These are phyloP conservation scores for Xanthoconium separans DNA, from an alignment of 1,284 basidiomycete species.

Conservation along the genomic window DNA sequence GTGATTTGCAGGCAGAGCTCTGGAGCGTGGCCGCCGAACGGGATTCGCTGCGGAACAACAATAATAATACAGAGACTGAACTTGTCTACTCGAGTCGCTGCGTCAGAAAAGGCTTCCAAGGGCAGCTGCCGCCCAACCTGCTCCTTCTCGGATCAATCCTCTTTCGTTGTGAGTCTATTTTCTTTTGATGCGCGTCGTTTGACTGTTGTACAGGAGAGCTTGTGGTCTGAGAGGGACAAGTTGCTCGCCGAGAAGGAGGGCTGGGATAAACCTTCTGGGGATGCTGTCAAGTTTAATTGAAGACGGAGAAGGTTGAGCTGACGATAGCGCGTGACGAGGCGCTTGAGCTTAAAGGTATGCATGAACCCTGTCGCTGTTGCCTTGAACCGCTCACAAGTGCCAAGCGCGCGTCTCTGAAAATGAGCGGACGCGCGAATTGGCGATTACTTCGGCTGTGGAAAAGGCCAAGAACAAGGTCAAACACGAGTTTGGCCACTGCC, in stretches of 20 bases:
- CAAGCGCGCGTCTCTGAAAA: constrained; percentile 39
- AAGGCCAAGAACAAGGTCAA: constrained; percentile 48
- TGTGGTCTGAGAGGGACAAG: constrained; percentile 61
- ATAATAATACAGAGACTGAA: constrained; percentile 13
- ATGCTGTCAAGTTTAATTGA: too few relatives aligned
- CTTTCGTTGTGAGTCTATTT: constrained; percentile 43
- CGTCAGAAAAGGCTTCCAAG: constrained; percentile 38
- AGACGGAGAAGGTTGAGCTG: constrained; percentile 58
- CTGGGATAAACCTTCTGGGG: constrained; percentile 35
- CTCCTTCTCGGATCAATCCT: constrained; percentile 36
- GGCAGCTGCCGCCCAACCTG: constrained; percentile 18
- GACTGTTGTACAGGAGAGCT: constrained; percentile 40
- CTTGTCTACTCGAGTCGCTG: constrained; percentile 41
- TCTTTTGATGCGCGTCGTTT: not conserved
- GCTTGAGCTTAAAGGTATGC: constrained; percentile 49
- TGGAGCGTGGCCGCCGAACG: constrained; percentile 36
- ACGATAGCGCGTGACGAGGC: constrained; percentile 60
- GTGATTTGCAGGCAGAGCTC: constrained; percentile 35
- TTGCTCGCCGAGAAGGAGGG: constrained; percentile 59
- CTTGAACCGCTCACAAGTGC: constrained; percentile 35
- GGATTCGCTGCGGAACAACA: constrained; percentile 23
- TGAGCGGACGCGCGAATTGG: constrained; percentile 38
- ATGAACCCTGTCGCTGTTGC: too few relatives aligned
- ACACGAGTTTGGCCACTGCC: constrained; percentile 18
- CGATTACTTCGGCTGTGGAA: constrained; percentile 53